These are phyloP conservation scores for Cornus suecica DNA, from an alignment of 148 eudicot species.

Conservation along the genomic window DNA sequence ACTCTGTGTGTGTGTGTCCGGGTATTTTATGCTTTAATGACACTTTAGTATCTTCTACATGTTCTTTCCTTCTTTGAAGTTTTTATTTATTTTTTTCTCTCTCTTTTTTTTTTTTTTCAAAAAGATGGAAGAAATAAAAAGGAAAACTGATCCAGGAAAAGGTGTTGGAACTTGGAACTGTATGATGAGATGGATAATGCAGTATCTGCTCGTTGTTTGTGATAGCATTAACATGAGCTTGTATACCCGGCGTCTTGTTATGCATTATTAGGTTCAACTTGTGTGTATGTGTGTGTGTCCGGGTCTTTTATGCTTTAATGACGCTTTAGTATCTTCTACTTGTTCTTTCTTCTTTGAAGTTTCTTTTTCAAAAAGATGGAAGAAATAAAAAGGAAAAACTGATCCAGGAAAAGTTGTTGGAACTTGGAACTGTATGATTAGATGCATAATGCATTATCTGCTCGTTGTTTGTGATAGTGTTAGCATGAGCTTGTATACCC, in stretches of 20 bases:
- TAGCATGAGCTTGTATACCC: not conserved
- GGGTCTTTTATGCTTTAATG: not conserved
- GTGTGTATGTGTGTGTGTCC: not conserved
- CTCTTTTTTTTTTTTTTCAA: not conserved
- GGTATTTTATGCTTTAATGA: no score
- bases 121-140: not conserved
- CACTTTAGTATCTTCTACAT: no score
- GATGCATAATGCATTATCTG: not conserved
- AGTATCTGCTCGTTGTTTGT: not conserved
- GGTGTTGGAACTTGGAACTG: not conserved
- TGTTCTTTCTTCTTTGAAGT: not conserved
- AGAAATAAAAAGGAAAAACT: not conserved
- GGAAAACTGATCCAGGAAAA: no score
- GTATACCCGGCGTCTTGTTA: not conserved
- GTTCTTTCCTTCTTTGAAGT: no score
- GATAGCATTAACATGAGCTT: not conserved
- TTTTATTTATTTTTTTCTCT: not conserved
- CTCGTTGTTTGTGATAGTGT: not conserved
- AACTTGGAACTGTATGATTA: not conserved
- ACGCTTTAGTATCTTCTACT: not conserved
- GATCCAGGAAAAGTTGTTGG: no score
- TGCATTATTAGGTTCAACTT: slow-evolving; percentile 5
- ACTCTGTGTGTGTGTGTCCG: no score
- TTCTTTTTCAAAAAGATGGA: not conserved
- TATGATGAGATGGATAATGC: not conserved